These are phyloP conservation scores for Bjerkandera adusta DNA, from an alignment of 1,284 basidiomycete species.

Conservation along the genomic window DNA sequence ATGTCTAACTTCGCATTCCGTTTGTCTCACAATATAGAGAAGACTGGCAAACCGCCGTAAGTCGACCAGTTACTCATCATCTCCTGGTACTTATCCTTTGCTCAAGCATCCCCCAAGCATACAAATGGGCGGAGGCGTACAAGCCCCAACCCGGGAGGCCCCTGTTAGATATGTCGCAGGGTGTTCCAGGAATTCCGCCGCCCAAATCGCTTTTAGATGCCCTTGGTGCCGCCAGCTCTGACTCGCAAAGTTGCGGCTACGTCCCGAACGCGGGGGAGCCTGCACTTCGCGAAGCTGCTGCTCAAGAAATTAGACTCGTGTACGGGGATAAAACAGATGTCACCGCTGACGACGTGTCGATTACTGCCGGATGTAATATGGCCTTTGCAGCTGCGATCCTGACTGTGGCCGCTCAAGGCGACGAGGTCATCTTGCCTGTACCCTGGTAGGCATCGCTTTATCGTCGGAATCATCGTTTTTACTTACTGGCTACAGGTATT, in stretches of 20 bases:
- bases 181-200: conserved; percentile 70
- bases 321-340: conserved; percentile 58
- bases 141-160: conserved; percentile 40
- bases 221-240: conserved; percentile 44
- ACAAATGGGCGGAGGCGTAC: conserved; percentile 62
- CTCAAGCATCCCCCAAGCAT: conserved; percentile 65
- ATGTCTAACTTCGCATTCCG: conserved; percentile 18
- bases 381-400: conserved; percentile 67
- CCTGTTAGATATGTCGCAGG: conserved; percentile 77
- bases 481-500: conserved; percentile 49
- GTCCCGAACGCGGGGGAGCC: conserved; percentile 66
- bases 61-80: conserved; percentile 1
- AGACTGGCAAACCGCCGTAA: conserved; percentile 20
- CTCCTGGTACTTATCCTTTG: background rate
- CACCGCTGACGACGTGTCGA: conserved; percentile 50
- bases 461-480: conserved; percentile 13
- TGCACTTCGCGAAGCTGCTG: conserved; percentile 54
- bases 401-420: conserved; percentile 67
- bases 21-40: conserved; percentile 17
- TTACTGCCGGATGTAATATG: conserved; percentile 71
- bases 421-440: conserved; percentile 77
- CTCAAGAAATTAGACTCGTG: conserved; percentile 59
- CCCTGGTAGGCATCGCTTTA: conserved; percentile 54
- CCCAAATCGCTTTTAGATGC: conserved; percentile 50
- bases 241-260: conserved; percentile 57